A percentile compares a stretch with the other conserved stretches of the same genome.
phyloP scores from a whole-genome alignment of 202 grass and related monocot species.

The Zizania palustris region DNA sequence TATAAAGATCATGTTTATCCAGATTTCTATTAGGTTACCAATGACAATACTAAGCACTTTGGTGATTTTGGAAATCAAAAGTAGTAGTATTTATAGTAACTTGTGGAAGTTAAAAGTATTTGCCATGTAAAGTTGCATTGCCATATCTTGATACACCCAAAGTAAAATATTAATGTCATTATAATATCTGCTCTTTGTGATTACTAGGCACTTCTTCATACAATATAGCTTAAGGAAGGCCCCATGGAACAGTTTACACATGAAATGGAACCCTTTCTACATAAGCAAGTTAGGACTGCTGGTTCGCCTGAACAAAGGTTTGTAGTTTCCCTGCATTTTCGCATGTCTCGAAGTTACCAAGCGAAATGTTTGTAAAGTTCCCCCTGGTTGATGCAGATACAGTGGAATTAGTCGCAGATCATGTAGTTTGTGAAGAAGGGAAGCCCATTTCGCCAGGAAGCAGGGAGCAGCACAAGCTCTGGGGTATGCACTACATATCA shows the following conservation, averaged over 20 bases:
- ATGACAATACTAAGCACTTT: background rate
- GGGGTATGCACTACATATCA: conserved; percentile 46
- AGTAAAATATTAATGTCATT: too few relatives aligned
- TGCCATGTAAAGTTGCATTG: too few relatives aligned
- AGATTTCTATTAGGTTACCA: background rate
- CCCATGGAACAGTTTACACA: conserved; percentile 86
- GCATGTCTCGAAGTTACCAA: background rate
- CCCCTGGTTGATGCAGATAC: conserved; percentile 47
- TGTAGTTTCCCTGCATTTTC: conserved; percentile 15
- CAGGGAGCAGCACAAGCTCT: conserved; percentile 78
- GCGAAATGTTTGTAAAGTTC: background rate
- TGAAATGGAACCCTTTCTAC: conserved; percentile 94
- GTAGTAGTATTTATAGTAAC: background rate
- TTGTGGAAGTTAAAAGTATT: too few relatives aligned
- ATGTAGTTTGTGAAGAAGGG: conserved; percentile 89
- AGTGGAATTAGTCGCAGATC: conserved; percentile 87
- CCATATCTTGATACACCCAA: background rate
- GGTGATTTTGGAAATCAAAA: background rate
- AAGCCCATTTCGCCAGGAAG: conserved; percentile 62
- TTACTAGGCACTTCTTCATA: background rate
- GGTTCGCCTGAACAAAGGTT: conserved; percentile 91
- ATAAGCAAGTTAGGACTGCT: conserved; percentile 84
- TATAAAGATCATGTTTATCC: background rate
- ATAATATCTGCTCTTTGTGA: too few relatives aligned
- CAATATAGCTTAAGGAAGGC: conserved; percentile 64